A percentile compares a stretch with the other conserved stretches of the same genome.
phyloP scores from a whole-genome alignment of 257 asterid species.

The Primulina eburnea region DNA sequence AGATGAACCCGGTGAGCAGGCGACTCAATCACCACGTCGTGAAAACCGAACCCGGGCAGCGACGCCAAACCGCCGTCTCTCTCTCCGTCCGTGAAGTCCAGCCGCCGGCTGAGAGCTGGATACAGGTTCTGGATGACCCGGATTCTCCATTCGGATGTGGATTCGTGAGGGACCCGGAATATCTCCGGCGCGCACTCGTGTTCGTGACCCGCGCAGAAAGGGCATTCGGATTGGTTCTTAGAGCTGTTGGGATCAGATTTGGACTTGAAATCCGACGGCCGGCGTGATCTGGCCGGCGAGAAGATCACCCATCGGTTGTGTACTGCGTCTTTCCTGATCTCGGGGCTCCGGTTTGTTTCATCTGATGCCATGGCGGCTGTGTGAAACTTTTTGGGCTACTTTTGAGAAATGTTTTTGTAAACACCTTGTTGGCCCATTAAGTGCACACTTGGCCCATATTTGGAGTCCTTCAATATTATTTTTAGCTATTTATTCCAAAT shows the following conservation, averaged over 20 bases:
- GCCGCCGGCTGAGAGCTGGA: constrained; percentile 80
- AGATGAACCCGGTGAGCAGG: constrained; percentile 74
- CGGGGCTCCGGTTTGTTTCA: constrained; percentile 49
- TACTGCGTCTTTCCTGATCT: constrained; percentile 71
- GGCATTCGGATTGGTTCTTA: constrained; percentile 45
- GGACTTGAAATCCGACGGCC: constrained; percentile 90
- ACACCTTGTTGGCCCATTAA: too few relatives aligned
- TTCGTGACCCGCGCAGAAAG: constrained; percentile 87
- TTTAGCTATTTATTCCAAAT: too few relatives aligned
- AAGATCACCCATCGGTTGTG: constrained; percentile 83
- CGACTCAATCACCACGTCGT: constrained; percentile 90
- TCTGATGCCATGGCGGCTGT: constrained; percentile 15
- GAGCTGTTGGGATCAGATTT: constrained; percentile 38
- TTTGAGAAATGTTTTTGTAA: neutral
- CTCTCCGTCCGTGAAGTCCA: constrained; percentile 23
- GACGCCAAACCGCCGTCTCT: constrained; percentile 34
- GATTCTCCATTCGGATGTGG: constrained; percentile 65
- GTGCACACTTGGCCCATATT: too few relatives aligned
- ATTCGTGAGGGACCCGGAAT: constrained; percentile 63
- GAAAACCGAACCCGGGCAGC: constrained; percentile 78
- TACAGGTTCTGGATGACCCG: constrained; percentile 84
- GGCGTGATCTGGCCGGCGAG: constrained; percentile 88
- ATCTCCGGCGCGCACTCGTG: constrained; percentile 96
- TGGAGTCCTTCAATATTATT: too few relatives aligned
- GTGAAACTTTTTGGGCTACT: neutral